Evolutionary conservation across 2,329 filamentous ascomycete genomes (phyloP).

Genomic region (Ophiocordyceps camponoti-saundersi): DNA sequence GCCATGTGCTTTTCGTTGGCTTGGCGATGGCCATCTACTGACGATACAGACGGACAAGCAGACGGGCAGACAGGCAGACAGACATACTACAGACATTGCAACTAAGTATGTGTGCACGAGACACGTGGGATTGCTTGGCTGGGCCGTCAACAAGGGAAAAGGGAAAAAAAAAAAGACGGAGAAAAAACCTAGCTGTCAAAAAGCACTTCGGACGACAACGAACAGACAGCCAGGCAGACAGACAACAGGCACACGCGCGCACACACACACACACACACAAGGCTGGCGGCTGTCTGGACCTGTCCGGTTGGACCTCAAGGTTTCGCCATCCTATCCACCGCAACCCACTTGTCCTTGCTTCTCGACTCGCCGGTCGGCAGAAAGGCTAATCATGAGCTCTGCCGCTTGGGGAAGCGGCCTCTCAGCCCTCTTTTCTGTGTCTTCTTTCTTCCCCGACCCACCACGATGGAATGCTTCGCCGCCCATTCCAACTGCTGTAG

Average conservation of each 20-base stretch:
- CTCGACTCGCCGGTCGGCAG: not conserved
- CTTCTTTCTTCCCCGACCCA: not conserved
- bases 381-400: not conserved
- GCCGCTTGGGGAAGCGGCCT: not conserved
- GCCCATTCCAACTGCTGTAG: not conserved
- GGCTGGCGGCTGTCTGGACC: not conserved
- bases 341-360: not conserved
- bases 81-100: too few relatives aligned
- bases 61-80: not conserved
- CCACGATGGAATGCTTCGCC: not conserved
- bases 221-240: constrained; percentile 2
- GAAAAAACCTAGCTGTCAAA: too few relatives aligned
- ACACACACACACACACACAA: not conserved
- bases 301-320: not conserved
- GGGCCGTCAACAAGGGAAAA: too few relatives aligned
- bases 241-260: not conserved
- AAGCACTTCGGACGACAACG: too few relatives aligned
- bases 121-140: too few relatives aligned
- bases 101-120: too few relatives aligned
- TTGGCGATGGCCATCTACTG: constrained; percentile 9
- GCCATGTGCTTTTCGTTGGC: constrained; percentile 5
- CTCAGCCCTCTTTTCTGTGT: not conserved
- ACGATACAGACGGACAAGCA: constrained; percentile 4
- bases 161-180: too few relatives aligned
- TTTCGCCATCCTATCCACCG: constrained; percentile 1